Evolutionary conservation across 1,284 basidiomycete species (phyloP), one percentile per base, ranked within the genome.

Genomic region (Cryptococcus floricola): DNA sequence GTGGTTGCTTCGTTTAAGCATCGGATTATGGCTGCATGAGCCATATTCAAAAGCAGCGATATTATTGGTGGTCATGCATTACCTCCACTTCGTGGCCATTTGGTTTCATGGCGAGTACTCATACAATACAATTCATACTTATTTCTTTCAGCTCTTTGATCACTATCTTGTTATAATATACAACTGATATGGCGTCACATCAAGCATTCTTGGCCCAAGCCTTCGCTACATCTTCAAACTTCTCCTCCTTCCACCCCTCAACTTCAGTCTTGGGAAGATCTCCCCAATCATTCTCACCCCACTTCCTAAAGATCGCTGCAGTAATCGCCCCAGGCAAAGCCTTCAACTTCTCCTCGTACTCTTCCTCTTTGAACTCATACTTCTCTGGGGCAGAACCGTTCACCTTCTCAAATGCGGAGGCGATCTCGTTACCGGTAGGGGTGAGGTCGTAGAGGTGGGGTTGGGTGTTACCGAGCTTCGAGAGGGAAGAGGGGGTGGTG

Each of bases 191-290:
- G 6, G 10, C 31, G 6, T 5, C 3, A 34, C 4, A 34, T 55
- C 31, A 75, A 61, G 27, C 73, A 73, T 42, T 42, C 16, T 42
- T 23, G 8, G 12, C 19, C 41, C 41, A 42, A 8, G 16, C 41
- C 59, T 52, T 48, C 14, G 48, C 47, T 16, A 50, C 27, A 16
- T 52, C 56, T n/a, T 50, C 56, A 19, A 57, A 46, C 10, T 18
- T 28, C 34, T 48, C 34, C 18, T 37, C 39, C 10, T 43, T 23
- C 51, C 50, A 57, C 8, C 51, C 49, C 16, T 53, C 51, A 16
- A 57, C 49, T 25, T 52, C 46, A n/a, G 43, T 18, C 39, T 25
- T 57, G 16, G 50, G 39, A 4, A n/a, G 31, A 19, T 42, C 39
- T 25, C 47, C 46, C 56, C 56, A 59, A 9, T 39, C n/a, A 25